Conservation (phyloP, 2,329 filamentous ascomycete species). For the Zalaria obscura region DNA sequence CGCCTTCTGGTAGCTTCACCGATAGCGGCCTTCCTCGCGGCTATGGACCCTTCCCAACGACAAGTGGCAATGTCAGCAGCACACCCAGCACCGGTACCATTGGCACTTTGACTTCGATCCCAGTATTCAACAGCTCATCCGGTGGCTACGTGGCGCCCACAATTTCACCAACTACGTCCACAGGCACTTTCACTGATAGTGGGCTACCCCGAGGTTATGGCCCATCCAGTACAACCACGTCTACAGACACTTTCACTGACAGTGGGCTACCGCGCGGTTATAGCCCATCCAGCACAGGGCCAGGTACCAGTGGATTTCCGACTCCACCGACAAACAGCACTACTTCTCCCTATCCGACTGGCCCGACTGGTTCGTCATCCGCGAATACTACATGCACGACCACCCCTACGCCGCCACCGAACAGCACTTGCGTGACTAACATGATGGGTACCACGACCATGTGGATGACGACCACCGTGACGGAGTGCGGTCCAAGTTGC, state of each 20-base stretch:
- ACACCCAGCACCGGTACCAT: neutral
- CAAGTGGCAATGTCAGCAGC: neutral
- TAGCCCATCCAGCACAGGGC: neutral
- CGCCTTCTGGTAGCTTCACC: too few species aligned
- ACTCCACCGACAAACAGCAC: neutral
- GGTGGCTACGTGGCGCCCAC: neutral
- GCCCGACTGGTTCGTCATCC: constrained; percentile 3
- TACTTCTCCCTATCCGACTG: constrained; percentile 1
- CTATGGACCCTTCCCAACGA: neutral
- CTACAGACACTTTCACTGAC: too few species aligned
- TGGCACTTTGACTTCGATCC: neutral
- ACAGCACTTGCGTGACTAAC: constrained; percentile 9
- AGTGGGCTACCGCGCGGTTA: too few species aligned
- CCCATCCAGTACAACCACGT: too few species aligned
- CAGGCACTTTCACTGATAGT: too few species aligned
- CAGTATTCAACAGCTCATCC: neutral
- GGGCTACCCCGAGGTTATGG: too few species aligned
- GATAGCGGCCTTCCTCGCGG: too few species aligned
- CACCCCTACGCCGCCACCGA: constrained; percentile 5
- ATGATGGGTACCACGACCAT: constrained; percentile 11
- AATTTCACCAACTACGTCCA: neutral
- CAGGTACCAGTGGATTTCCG: neutral
- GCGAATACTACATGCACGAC: neutral
- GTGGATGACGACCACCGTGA: constrained; percentile 9
- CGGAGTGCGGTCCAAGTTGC: constrained; percentile 10